These are phyloP conservation scores for Neurospora crassa DNA, from an alignment of 2,329 filamentous ascomycete genomes.

Conservation along the genomic window DNA sequence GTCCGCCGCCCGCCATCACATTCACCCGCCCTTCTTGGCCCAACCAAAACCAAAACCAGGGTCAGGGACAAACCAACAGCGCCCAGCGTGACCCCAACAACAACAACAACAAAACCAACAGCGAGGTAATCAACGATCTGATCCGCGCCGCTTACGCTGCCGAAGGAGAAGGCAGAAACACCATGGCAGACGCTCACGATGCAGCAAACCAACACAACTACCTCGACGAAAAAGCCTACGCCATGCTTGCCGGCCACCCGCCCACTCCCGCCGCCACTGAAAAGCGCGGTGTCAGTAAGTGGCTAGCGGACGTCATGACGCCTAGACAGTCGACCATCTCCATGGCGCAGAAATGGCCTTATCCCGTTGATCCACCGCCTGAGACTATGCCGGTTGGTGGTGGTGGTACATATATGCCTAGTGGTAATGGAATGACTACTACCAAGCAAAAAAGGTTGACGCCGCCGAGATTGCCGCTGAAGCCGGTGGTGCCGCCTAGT, in stretches of 20 bases:
- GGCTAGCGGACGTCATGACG: conserved; percentile 13
- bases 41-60: not conserved
- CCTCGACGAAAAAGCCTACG: conserved; percentile 14
- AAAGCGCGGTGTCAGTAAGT: conserved; percentile 9
- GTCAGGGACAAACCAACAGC: not conserved
- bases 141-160: conserved; percentile 15
- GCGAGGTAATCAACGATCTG: conserved; percentile 16
- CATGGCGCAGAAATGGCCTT: not conserved
- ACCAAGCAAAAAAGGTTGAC: not conserved
- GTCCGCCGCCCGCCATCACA: not conserved
- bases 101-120: conserved; percentile 13
- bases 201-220: not conserved
- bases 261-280: not conserved
- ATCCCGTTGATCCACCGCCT: conserved; percentile 4
- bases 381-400: conserved; percentile 2
- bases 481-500: not conserved
- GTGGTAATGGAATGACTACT: not conserved
- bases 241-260: conserved; percentile 6
- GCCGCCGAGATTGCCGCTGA: not conserved
- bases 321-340: conserved; percentile 5
- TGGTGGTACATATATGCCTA: not conserved
- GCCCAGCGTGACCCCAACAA: conserved; percentile 2
- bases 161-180: conserved; percentile 6
- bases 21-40: not conserved
- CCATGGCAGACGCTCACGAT: conserved; percentile 5